phyloP scores from a whole-genome alignment of 148 eudicot species.

The Cornus florida region DNA sequence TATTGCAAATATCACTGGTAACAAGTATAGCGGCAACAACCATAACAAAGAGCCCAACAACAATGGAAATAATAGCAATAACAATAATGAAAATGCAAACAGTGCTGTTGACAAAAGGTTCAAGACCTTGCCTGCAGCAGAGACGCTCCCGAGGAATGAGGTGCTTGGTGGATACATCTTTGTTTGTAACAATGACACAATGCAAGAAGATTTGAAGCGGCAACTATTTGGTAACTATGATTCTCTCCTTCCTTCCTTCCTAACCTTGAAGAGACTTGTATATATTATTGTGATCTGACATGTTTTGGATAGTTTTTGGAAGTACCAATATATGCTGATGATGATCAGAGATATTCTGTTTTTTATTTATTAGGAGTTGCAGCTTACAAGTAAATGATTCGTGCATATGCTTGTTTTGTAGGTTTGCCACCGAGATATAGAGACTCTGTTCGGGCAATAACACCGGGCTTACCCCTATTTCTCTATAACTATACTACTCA shows the following conservation, averaged over 20 bases:
- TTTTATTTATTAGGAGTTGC: neutral
- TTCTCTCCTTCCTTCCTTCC: neutral
- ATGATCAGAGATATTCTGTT: neutral
- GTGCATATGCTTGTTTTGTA: conserved; percentile 30
- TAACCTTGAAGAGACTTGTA: neutral
- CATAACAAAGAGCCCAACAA: conserved; percentile 53
- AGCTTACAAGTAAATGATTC: neutral
- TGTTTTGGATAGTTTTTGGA: conserved; percentile 3
- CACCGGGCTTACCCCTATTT: conserved; percentile 96
- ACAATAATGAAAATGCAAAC: conserved; percentile 41
- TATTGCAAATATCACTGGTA: conserved; percentile 48
- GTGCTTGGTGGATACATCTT: conserved; percentile 97
- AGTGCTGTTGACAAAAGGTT: conserved; percentile 73
- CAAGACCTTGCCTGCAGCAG: conserved; percentile 96
- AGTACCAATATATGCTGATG: neutral
- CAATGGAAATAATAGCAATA: conserved; percentile 17
- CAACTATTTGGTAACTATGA: conserved; percentile 75
- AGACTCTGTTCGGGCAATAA: conserved; percentile 96
- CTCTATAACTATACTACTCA: conserved; percentile 98
- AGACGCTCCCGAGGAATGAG: conserved; percentile 91
- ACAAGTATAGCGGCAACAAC: conserved; percentile 52
- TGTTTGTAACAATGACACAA: conserved; percentile 87
- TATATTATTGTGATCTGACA: no score
- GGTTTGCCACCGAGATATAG: conserved; percentile 98
- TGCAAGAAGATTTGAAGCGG: conserved; percentile 79